phyloP scores from a whole-genome alignment of 1,139 yeast species.

The Geotrichum restrictum region DNA sequence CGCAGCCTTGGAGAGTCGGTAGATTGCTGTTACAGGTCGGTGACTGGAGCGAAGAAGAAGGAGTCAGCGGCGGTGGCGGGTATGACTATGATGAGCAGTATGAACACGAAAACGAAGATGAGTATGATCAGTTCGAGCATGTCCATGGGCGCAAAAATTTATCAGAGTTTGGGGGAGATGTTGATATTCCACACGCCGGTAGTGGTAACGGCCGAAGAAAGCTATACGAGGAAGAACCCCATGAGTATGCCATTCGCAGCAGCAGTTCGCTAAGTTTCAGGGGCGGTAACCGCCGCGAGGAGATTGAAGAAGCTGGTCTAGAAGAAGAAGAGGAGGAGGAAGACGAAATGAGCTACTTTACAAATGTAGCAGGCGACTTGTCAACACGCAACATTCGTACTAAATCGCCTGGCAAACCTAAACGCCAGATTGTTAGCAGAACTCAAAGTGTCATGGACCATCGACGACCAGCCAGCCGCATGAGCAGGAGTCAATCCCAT shows the following conservation, averaged over 20 bases:
- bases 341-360: slow-evolving; percentile 50
- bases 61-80: background rate
- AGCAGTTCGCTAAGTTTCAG: slow-evolving; percentile 20
- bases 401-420: slow-evolving; percentile 23
- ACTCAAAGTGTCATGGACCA: background rate
- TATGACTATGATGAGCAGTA: slow-evolving; percentile 12
- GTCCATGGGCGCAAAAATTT: slow-evolving; percentile 32
- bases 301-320: slow-evolving; percentile 10
- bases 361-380: slow-evolving; percentile 35
- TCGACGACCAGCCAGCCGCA: slow-evolving; percentile 2
- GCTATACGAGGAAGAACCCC: slow-evolving; percentile 5
- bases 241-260: slow-evolving; percentile 20
- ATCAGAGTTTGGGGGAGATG: slow-evolving; percentile 43
- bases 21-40: slow-evolving; percentile 80
- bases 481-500: background rate
- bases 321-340: slow-evolving; percentile 28
- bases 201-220: background rate
- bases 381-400: slow-evolving; percentile 17
- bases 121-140: slow-evolving; percentile 41
- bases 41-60: slow-evolving; percentile 33
- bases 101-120: slow-evolving; percentile 38
- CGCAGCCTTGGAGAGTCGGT: slow-evolving; percentile 88
- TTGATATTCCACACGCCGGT: slow-evolving; percentile 24
- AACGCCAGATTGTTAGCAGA: slow-evolving; percentile 19
- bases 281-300: slow-evolving; percentile 16